phyloP scores from a whole-genome alignment of 2,329 filamentous ascomycete genomes.

The Aspergillus quadrilineatus region DNA sequence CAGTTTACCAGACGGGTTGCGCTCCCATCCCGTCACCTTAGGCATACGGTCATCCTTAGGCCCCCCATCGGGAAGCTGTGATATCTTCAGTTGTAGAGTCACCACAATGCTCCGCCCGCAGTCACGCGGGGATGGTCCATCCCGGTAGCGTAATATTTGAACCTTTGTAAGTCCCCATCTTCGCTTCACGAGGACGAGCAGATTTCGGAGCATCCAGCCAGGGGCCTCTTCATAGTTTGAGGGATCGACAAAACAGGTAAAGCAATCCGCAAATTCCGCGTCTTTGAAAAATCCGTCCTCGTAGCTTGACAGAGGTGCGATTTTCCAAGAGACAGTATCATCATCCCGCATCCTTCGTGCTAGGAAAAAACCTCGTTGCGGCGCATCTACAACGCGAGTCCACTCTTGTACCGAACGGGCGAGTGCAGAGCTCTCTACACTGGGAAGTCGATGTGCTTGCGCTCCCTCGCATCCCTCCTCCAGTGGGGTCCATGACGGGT shows the following conservation, averaged over 20 bases:
- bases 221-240: constrained; percentile 86
- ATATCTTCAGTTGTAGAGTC: constrained; percentile 50
- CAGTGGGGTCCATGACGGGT: constrained; percentile 73
- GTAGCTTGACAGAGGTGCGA: constrained; percentile 73
- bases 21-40: constrained; percentile 94
- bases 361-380: constrained; percentile 95
- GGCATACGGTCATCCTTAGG: constrained; percentile 57
- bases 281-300: constrained; percentile 85
- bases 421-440: constrained; percentile 72
- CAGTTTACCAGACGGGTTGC: constrained; percentile 75
- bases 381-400: constrained; percentile 75
- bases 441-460: constrained; percentile 49
- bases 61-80: constrained; percentile 25
- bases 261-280: constrained; percentile 70
- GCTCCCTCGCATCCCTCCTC: constrained; percentile 20
- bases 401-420: constrained; percentile 85
- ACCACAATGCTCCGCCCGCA: constrained; percentile 80
- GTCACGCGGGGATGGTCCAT: constrained; percentile 73
- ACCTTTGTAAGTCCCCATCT: constrained; percentile 74
- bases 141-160: constrained; percentile 87
- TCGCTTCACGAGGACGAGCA: constrained; percentile 79
- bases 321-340: constrained; percentile 59
- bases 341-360: constrained; percentile 61
- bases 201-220: constrained; percentile 88
- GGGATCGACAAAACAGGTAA: constrained; percentile 84